Conservation (phyloP, 441 rosid genomes). For the Bruguiera hainesii region DNA sequence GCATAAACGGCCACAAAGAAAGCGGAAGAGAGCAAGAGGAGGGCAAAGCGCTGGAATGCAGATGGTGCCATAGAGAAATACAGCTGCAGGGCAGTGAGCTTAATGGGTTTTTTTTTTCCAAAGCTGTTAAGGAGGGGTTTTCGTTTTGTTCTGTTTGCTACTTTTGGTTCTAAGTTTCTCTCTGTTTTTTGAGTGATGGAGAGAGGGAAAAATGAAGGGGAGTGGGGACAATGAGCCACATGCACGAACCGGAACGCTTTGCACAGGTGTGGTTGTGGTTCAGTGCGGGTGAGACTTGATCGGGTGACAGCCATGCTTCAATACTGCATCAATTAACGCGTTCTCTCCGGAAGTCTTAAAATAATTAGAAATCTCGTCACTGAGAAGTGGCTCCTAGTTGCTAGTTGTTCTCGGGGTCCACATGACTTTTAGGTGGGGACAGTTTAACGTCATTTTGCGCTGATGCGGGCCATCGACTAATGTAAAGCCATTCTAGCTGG, state of each 20-base stretch:
- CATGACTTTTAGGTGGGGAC: too few species aligned
- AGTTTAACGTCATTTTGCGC: too few species aligned
- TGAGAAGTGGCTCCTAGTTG: too few species aligned
- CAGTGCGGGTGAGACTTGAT: conserved; percentile 15
- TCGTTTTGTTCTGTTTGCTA: too few species aligned
- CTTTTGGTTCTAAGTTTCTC: too few species aligned
- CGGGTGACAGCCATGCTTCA: conserved; percentile 38
- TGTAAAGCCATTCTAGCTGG: too few species aligned
- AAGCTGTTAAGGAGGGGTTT: neutral
- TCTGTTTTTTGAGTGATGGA: neutral
- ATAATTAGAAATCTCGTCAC: too few species aligned
- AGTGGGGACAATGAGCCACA: conserved; percentile 14
- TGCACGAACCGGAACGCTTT: neutral
- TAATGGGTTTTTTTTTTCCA: neutral
- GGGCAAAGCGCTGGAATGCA: neutral
- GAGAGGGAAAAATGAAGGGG: neutral
- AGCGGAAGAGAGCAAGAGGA: conserved; percentile 16
- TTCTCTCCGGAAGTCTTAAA: conserved; percentile 16
- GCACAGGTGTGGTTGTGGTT: neutral
- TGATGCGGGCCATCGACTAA: too few species aligned
- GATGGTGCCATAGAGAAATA: conserved; percentile 34
- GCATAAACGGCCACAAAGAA: conserved; percentile 2
- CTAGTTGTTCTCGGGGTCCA: too few species aligned
- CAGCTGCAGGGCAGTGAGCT: neutral
- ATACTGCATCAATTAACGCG: conserved; percentile 43